Conservation (phyloP, 2,329 filamentous ascomycete genomes). For the Nemania sp. region DNA sequence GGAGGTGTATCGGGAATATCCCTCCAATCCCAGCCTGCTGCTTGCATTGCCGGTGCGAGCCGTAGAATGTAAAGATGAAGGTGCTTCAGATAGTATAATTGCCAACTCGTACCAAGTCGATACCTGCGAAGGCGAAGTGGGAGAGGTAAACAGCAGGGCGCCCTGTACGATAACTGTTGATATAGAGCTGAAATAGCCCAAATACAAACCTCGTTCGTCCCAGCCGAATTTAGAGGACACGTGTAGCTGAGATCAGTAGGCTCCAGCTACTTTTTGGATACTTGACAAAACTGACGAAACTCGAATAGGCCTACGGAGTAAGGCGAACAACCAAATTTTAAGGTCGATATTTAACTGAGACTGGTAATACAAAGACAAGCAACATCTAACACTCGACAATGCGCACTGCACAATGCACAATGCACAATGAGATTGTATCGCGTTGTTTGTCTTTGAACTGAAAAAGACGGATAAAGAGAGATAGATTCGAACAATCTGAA, state of each 20-base stretch:
- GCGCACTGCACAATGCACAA: too few relatives aligned
- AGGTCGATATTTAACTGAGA: neutral
- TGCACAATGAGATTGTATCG: too few relatives aligned
- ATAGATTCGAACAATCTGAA: too few relatives aligned
- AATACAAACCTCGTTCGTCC: constrained; percentile 25
- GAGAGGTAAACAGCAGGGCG: neutral
- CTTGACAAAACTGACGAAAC: neutral
- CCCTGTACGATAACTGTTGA: constrained; percentile 3
- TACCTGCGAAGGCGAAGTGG: neutral
- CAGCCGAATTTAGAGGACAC: constrained; percentile 23
- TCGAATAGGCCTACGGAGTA: neutral
- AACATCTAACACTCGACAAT: neutral
- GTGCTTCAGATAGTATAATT: neutral
- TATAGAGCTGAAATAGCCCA: constrained; percentile 12
- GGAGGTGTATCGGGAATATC: constrained; percentile 2
- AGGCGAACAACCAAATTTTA: too few relatives aligned
- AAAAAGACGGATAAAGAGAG: too few relatives aligned
- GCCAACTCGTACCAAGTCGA: constrained; percentile 1
- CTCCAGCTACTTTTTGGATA: constrained; percentile 1
- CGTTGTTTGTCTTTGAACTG: too few relatives aligned
- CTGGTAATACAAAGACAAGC: neutral
- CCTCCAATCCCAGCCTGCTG: constrained; percentile 21
- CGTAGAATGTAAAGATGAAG: constrained; percentile 7
- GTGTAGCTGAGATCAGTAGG: constrained; percentile 16
- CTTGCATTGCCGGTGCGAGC: constrained; percentile 23